Evolutionary conservation across 2,329 filamentous ascomycete species (phyloP), one percentile per base, ranked within the genome.

Genomic region (Pyrenophora tritici-repentis): DNA sequence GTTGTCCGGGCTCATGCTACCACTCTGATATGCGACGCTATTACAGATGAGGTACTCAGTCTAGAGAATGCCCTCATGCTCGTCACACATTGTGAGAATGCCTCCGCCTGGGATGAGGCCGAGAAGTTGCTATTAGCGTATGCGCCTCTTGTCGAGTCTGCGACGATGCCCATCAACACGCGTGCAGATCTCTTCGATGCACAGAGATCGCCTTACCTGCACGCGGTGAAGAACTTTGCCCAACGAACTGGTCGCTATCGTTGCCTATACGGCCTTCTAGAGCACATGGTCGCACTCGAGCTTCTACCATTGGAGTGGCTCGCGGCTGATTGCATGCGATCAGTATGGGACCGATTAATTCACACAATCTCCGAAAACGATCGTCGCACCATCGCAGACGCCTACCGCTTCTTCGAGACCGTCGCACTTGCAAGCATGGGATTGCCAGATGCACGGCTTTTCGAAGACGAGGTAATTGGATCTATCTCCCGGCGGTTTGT

Each of bases 1-100:
- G 68, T 76, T 1, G 73, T 77, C 4, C 62, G 75, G 22, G 72
- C 75, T 17, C 76, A 78, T 62, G 74, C 66, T 1, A 65, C 77
- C 2, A 62, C 68, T 8, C 47, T 75, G 9, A 20, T 78, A 4
- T 66, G 67, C 36, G 62, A 68, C 43, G 75, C 75, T 6, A 62
- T 78, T 39, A 50, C 55, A 7, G 70, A 75, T 14, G 56, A 59
- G 0, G 47, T 75, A 12, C 55, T 77, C 5, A 53, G 55, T 5
- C 42, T 60, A 6, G 58, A 63, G 12, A 63, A 53, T 6, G 33
- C 71, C 17, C 50, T 64, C 8, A 47, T 60, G n/a, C 55, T 73
- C 16, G 58, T 69, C 14, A 56, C 54, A 4, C 62, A 71, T 22
- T 74, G 71, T 41, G 42, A 69, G 13, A 56, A 64, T n/a, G 56